Conservation (phyloP, 768 basidiomycete species). For the Piloderma croceum region DNA sequence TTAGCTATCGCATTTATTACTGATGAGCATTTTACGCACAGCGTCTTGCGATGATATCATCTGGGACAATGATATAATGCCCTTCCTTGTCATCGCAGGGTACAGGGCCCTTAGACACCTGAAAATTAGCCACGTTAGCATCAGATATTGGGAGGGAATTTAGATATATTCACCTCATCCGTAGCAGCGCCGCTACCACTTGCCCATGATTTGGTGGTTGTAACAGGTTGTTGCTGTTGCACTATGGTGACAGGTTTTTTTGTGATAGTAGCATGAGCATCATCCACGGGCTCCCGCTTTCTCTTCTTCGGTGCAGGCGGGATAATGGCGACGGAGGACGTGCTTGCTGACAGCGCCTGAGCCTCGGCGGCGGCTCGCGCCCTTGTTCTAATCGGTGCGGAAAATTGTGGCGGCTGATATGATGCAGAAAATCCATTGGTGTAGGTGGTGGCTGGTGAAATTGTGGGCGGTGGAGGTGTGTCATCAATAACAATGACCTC, state of each 20-base stretch:
- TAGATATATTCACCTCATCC: conserved; percentile 55
- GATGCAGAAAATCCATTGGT: conserved; percentile 70
- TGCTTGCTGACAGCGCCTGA: conserved; percentile 61
- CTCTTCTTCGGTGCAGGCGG: conserved; percentile 79
- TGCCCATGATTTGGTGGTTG: conserved; percentile 60
- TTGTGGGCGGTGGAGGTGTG: conserved; percentile 78
- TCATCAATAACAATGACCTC: conserved; percentile 93
- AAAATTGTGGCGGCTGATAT: conserved; percentile 71
- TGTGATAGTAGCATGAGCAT: conserved; percentile 58
- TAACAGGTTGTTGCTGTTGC: conserved; percentile 45
- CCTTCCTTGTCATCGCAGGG: conserved; percentile 97
- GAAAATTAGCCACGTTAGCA: conserved; percentile 24
- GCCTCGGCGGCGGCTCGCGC: conserved; percentile 85
- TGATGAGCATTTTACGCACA: conserved; percentile 46
- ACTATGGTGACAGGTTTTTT: conserved; percentile 55
- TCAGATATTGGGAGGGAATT: conserved; percentile 18
- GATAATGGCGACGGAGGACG: conserved; percentile 57
- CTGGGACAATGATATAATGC: conserved; percentile 92
- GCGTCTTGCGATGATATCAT: conserved; percentile 81
- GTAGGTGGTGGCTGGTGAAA: conserved; percentile 69
- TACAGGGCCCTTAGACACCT: conserved; percentile 62
- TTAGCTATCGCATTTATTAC: conserved; percentile 2
- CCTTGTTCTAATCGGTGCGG: conserved; percentile 75
- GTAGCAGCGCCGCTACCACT: conserved; percentile 58
- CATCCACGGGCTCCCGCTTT: conserved; percentile 71